A percentile compares a stretch with the other conserved stretches of the same genome.
These are phyloP conservation scores for Insectozyma bohioensis DNA, from an alignment of 1,139 yeast genomes.

Conservation along the genomic window DNA sequence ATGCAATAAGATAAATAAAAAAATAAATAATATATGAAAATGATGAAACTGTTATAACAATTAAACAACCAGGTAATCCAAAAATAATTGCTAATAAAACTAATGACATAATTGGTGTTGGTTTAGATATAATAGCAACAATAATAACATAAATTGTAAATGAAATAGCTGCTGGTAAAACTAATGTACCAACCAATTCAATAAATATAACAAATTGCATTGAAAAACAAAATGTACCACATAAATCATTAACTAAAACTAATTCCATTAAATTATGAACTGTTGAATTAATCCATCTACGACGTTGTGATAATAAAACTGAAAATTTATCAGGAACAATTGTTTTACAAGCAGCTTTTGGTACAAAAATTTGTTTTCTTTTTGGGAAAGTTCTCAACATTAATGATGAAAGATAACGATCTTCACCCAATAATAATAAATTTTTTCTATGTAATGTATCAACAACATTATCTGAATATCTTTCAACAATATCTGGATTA, in stretches of 20 bases:
- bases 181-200: conserved; percentile 87
- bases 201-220: conserved; percentile 93
- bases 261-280: conserved; percentile 94
- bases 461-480: conserved; percentile 87
- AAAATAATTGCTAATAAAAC: conserved; percentile 77
- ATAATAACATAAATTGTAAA: conserved; percentile 84
- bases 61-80: conserved; percentile 86
- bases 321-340: conserved; percentile 81
- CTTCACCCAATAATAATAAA: conserved; percentile 87
- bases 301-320: conserved; percentile 88
- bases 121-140: conserved; percentile 71
- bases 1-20: conserved; percentile 72
- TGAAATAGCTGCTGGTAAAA: conserved; percentile 87
- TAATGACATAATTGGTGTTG: conserved; percentile 82
- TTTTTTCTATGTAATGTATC: conserved; percentile 90
- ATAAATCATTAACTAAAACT: conserved; percentile 81
- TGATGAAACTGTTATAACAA: conserved; percentile 85
- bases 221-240: conserved; percentile 96
- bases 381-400: conserved; percentile 93
- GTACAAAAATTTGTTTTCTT: conserved; percentile 88
- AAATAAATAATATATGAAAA: conserved; percentile 79
- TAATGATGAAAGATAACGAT: conserved; percentile 81
- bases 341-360: conserved; percentile 95
- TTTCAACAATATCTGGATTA: conserved; percentile 94
- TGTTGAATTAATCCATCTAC: conserved; percentile 98